Evolutionary conservation across 306 rosid genomes (phyloP), one percentile per base, ranked within the genome.

Genomic region (Carpinus viminea): DNA sequence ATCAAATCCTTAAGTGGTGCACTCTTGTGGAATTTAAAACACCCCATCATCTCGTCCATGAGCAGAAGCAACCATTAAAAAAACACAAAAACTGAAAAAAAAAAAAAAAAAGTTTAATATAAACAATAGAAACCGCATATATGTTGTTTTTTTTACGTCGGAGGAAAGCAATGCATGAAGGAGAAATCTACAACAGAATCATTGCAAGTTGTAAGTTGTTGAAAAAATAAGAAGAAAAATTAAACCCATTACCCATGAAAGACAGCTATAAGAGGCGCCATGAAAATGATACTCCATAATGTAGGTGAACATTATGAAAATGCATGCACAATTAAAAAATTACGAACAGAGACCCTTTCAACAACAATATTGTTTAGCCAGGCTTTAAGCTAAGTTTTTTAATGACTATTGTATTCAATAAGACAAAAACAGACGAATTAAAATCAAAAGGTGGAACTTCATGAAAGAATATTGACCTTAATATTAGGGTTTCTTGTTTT

Each of bases 1-100:
- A 84, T 87, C 82, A 82, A 87, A 86, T 47, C 79, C 85, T 68
- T 79, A 78, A 84, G 89, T 88, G 91, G 79, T 79, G 89, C 91
- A 86, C 90, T 86, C 72, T 78, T 51, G 70, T 81, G 76, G 77
- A 80, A 77, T 81, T 80, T 47, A 76, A 86, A 84, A 75, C 74
- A 80, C 68, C 83, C 73, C 90, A 90, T 86, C 82, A 76, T 68
- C 79, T 20, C 53, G 70, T 66, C 82, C 68, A 34, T 77, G 48
- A 68, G 72, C 81, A 54, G 54, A 72, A 52, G 47, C 57, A 53
- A 76, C 20, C 68, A 54, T 20, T 38, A 38, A 38, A 38, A 38
- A 41, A 10, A 61, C 12, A 59, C 85, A 46, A 15, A 70, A 80
- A 78, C 80, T 56, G 48, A 18, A 52, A 73, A 74, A 70, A 59